Evolutionary conservation across 139 green algal genomes (phyloP), one percentile per base, ranked within the genome.

Genomic region (Tetratostichococcus sp.): DNA sequence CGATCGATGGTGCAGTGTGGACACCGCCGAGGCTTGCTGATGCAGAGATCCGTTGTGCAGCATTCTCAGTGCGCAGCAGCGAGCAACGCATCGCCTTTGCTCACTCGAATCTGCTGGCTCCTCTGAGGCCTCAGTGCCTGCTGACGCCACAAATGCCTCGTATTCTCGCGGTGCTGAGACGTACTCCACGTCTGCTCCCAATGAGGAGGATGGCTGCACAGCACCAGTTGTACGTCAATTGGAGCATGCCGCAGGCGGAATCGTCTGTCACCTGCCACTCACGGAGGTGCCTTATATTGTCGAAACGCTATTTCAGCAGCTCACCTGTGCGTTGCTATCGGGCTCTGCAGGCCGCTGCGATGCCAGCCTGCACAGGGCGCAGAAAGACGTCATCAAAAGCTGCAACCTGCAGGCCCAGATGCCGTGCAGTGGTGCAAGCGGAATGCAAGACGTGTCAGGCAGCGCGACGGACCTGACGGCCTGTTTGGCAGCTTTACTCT

Each of bases 121-220:
- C 19, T 62, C 50, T 25, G 50, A n/a, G 11, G 11, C 50, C 50
- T 62, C 50, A 28, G 50, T 2, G 50, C 50, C 50, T 62, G 50
- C 19, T 26, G 50, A 62, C 2, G 50, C 50, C 34, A 71, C 17
- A 25, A 75, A 62, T 6, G 43, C 70, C 32, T 81, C 70, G 32
- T 89, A 82, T 28, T 90, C 85, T 5, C 77, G 62, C 2, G 87
- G 87, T 16, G 87, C 86, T 11, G 84, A 85, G 6, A 92, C 85
- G 33, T 92, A 92, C 81, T 91, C 85, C 2, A 92, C 62, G 43
- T 90, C 65, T 78, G 50, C 32, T 79, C 62, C 74, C 39, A 62
- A 32, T 25, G 34, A 69, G 65, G 32, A 74, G 39, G 69, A 1
- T 17, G 35, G 28, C 2, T 25, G 22, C 2, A 35, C 65, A 4